Conservation (phyloP, 2,329 filamentous ascomycete species). For the Colletotrichum sp. region DNA sequence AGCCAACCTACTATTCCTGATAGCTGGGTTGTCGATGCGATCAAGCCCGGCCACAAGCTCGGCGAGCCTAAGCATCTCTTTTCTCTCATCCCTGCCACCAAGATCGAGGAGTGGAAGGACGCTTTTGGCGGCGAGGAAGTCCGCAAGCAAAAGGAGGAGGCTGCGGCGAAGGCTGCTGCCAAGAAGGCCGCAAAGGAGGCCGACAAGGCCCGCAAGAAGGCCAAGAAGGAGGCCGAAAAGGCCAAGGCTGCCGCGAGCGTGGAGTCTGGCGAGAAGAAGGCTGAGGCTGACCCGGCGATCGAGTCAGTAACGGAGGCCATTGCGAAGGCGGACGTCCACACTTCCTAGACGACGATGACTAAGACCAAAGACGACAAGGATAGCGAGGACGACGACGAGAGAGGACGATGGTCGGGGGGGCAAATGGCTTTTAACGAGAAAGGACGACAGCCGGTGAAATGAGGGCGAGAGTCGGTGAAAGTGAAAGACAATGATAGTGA, state of each 20-base stretch:
- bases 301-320: constrained; percentile 28
- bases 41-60: constrained; percentile 79
- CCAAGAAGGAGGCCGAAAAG: constrained; percentile 36
- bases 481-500: neutral
- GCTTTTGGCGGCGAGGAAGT: constrained; percentile 70
- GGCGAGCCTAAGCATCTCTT: constrained; percentile 82
- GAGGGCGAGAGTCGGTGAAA: neutral
- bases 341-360: constrained; percentile 8
- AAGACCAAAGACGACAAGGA: neutral
- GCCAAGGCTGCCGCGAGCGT: constrained; percentile 10
- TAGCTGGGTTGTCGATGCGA: constrained; percentile 63
- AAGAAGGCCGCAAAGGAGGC: constrained; percentile 56
- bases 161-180: constrained; percentile 52
- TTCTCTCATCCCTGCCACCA: constrained; percentile 80
- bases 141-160: constrained; percentile 72
- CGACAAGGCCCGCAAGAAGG: constrained; percentile 55
- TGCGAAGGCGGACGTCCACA: constrained; percentile 29
- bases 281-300: constrained; percentile 26
- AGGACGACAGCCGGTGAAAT: neutral
- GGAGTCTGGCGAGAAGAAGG: constrained; percentile 27
- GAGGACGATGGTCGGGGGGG: neutral
- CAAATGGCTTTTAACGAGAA: neutral
- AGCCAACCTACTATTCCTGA: constrained; percentile 65
- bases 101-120: constrained; percentile 82
- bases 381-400: neutral